Base-by-base conservation (phyloP, 106 monocot genomes). In the Acorus gramineus region DNA sequence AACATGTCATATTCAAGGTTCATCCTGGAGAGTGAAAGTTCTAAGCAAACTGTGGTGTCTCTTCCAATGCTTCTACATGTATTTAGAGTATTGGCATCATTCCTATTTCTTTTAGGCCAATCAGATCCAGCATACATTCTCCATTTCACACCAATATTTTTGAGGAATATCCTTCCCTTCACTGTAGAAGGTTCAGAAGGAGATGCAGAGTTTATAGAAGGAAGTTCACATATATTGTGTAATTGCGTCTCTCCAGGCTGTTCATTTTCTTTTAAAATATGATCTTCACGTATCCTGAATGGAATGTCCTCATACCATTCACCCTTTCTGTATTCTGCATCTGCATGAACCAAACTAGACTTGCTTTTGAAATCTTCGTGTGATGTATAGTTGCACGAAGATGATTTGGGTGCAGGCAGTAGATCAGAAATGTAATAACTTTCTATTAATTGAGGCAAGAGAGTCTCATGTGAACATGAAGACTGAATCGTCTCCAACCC, bases 131-230 rank as follows among this genome's bases (percentile, higher is more conserved):
- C 67, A 72, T 76, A 85, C 82, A 98, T 85, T 71, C 61, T 78
- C 91, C 90, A 98, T 71, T 65, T 85, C 66, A 91, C 69, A 70
- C 88, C 80, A 45, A 79, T 81, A 59, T 88, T 85, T 57, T 75
- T 79, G 52, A 98, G 60, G 11, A 75, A 43, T 66, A 98, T 71
- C 60, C 71, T 80, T 45, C 85, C 96, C 63, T 77, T 88, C 63
- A 74, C 53, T 64, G 60, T 81, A 65, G 70, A 79, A 42, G 66
- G 13, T 13, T 78, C 66, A 79, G 52, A 44, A 63, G 86, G 6
- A 64, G 59, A 28, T 28, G 28, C 56, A 57, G 56, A 72, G 52
- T 65, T 68, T 44, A 47, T 51, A 64, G 60, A 44, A 51, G 49
- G 49, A 65, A 48, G 61, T 44, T 65, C 54, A 11, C 13, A 11